Evolutionary conservation across 2,329 filamentous ascomycete species (phyloP), one percentile per base, ranked within the genome.

Genomic region (Aspergillus sp.): DNA sequence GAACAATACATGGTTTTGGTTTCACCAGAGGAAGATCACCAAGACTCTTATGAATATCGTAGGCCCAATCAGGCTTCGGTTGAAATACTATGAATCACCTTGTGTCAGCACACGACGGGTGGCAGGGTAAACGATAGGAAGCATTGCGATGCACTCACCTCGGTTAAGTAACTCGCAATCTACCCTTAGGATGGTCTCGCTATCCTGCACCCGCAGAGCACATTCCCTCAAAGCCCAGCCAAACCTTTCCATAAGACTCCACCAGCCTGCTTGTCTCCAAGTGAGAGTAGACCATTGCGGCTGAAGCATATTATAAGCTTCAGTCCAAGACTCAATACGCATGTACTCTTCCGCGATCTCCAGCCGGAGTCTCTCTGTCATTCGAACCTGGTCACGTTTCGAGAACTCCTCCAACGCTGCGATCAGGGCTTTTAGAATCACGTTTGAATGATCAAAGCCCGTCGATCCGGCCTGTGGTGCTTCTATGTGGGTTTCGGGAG

Each of bases 261-360:
- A 82, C 83, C 83, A 86, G n/a, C 79, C 76, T 61, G 83, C 78
- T 41, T 67, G 68, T 43, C 84, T 78, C 83, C 83, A 86, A n/a
- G 71, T 75, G 64, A 81, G 77, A 9, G 65, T 73, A 38, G 78
- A 64, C 83, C 83, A 86, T 1, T 84, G 63, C 3, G 80, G 74
- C 33, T 70, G 70, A 17, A 86, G 70, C 2, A 80, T 68, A 20
- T 74, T 65, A 49, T 81, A 70, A 6, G 81, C 83, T 43, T 81
- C 75, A 4, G 69, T 63, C 68, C 79, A 83, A 24, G 73, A 73
- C 16, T 73, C 76, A 16, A 72, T 71, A 36, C 75, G 71, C 40
- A 83, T 74, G 26, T 83, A 67, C 55, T 83, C 81, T 53, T 77
- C 75, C 1, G 80, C 82, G 17, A 80, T 74, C 45, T 84, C 79